Evolutionary conservation across 1,284 basidiomycete species (phyloP).

Genomic region (Ustilago loliicola): DNA sequence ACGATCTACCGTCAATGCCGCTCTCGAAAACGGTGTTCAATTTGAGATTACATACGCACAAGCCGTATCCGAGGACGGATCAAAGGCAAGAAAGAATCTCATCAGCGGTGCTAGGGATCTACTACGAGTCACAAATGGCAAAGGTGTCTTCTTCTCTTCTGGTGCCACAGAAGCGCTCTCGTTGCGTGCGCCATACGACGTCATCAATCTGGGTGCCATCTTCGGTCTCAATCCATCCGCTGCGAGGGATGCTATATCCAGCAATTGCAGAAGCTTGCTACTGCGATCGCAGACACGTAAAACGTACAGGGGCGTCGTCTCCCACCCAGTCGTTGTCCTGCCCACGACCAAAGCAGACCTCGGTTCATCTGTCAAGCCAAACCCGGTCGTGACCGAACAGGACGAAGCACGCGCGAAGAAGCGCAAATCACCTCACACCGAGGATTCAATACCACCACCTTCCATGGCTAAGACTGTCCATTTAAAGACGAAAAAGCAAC

Average conservation of each 20-base stretch:
- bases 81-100: slow-evolving; percentile 59
- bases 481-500: slow-evolving; percentile 28
- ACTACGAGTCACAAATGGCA: slow-evolving; percentile 66
- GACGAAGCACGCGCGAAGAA: slow-evolving; percentile 12
- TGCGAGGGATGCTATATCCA: slow-evolving; percentile 58
- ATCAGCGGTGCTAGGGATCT: slow-evolving; percentile 64
- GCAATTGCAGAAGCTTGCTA: slow-evolving; percentile 54
- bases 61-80: slow-evolving; percentile 34
- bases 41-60: slow-evolving; percentile 81
- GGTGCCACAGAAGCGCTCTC: slow-evolving; percentile 53
- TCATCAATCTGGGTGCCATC: slow-evolving; percentile 65
- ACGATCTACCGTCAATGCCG: slow-evolving; percentile 83
- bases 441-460: neutral
- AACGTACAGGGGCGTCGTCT: slow-evolving; percentile 56
- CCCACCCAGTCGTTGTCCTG: slow-evolving; percentile 33
- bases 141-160: slow-evolving; percentile 65
- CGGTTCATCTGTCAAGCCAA: neutral
- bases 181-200: slow-evolving; percentile 64
- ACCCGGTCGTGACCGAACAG: neutral
- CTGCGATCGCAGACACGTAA: slow-evolving; percentile 60
- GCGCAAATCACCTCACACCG: slow-evolving; percentile 15
- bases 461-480: neutral
- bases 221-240: slow-evolving; percentile 60
- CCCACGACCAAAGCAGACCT: neutral
- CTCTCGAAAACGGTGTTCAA: slow-evolving; percentile 83